Percentiles rank a stretch among this genome's conserved stretches.
These are phyloP conservation scores for Lepidium aucheri DNA, from an alignment of 345 rosid species.

Conservation along the genomic window DNA sequence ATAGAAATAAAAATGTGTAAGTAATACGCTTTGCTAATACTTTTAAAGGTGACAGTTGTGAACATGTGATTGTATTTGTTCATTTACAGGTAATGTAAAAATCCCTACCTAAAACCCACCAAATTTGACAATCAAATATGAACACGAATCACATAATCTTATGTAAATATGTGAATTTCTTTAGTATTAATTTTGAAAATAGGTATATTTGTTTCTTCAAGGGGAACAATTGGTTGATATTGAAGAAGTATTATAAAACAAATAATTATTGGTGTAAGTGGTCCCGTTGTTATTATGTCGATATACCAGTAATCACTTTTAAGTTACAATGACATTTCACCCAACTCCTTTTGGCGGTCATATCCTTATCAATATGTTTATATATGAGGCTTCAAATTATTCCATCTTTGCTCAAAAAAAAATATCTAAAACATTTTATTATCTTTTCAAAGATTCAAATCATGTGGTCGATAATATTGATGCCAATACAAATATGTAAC, in stretches of 20 bases:
- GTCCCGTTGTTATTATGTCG: slow-evolving; percentile 18
- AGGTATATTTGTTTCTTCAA: slow-evolving; percentile 2
- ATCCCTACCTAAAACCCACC: not conserved
- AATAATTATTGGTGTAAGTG: slow-evolving; percentile 5
- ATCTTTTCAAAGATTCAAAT: slow-evolving; percentile 3
- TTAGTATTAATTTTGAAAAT: not conserved
- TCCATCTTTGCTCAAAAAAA: not conserved
- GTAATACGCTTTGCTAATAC: too few relatives aligned
- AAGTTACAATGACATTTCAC: slow-evolving; percentile 27
- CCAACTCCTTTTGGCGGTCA: slow-evolving; percentile 15
- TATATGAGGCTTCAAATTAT: slow-evolving; percentile 11
- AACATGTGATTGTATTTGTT: too few relatives aligned
- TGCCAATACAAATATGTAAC: not conserved
- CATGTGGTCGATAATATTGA: slow-evolving; percentile 3
- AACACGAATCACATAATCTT: not conserved
- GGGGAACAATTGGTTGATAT: slow-evolving; percentile 20
- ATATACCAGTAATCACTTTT: slow-evolving; percentile 21
- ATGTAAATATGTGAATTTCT: not conserved
- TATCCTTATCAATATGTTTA: slow-evolving; percentile 12
- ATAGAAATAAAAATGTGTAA: too few relatives aligned
- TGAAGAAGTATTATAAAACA: not conserved
- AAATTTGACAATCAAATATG: not conserved
- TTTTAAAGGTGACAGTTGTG: too few relatives aligned
- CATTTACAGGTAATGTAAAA: not conserved
- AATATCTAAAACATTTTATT: not conserved